Conservation (phyloP, 106 monocot species). For the Apostasia shenzhenica region DNA sequence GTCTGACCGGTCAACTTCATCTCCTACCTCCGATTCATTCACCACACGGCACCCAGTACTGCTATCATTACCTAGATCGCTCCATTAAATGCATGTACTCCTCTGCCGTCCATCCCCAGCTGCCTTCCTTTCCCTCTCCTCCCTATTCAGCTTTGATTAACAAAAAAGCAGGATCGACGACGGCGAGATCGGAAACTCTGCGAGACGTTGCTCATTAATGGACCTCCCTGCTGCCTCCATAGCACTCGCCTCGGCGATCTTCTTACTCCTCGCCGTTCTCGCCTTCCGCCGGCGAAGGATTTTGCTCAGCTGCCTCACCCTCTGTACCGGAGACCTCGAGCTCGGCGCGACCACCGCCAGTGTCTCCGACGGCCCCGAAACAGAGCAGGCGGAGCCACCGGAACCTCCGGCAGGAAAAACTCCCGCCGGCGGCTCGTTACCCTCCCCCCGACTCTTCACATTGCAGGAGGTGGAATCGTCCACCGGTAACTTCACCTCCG, state of each 20-base stretch:
- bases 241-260: not conserved
- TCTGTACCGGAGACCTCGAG: not conserved
- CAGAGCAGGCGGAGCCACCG: too few species aligned
- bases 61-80: too few species aligned
- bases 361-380: not conserved
- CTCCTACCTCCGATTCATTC: too few species aligned
- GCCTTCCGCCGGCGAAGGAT: not conserved
- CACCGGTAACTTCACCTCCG: conserved; percentile 12
- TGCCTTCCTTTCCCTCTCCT: too few species aligned
- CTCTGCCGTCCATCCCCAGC: too few species aligned
- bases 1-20: too few species aligned
- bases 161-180: too few species aligned
- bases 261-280: not conserved
- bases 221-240: not conserved
- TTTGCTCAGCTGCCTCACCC: not conserved
- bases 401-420: not conserved
- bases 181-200: too few species aligned
- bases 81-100: too few species aligned
- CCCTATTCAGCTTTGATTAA: too few species aligned
- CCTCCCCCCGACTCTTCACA: not conserved
- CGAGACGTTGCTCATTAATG: too few species aligned
- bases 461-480: not conserved
- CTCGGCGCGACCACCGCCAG: not conserved
- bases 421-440: not conserved
- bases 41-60: too few species aligned